Evolutionary conservation across 129 eudicot genomes (phyloP).

Genomic region (Oenanthe sinensis): DNA sequence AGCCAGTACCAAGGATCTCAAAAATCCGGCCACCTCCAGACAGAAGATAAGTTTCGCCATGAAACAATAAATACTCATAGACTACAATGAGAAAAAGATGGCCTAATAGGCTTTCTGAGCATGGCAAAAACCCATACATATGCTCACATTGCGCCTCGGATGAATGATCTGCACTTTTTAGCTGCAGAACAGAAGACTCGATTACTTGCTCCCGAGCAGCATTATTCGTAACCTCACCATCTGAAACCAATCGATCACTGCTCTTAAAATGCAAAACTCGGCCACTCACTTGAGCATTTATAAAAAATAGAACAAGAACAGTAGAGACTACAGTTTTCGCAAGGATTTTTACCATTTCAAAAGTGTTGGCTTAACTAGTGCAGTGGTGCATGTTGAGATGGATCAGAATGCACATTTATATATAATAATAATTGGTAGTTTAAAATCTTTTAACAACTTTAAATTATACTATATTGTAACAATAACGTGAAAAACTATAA

Average conservation of each 20-base stretch:
- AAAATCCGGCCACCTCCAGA: constrained; percentile 60
- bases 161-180: constrained; percentile 19
- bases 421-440: too few species aligned
- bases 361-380: neutral
- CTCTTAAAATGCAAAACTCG: neutral
- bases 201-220: neutral
- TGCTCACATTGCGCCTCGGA: constrained; percentile 42
- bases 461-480: too few species aligned
- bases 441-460: too few species aligned
- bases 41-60: constrained; percentile 52
- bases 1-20: constrained; percentile 77
- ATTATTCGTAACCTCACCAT: neutral
- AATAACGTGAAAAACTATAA: neutral
- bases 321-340: neutral
- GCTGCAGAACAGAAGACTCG: constrained; percentile 13
- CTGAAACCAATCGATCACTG: neutral
- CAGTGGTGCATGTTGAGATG: neutral
- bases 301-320: neutral
- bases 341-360: neutral
- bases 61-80: constrained; percentile 55
- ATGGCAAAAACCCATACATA: constrained; percentile 78
- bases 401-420: neutral
- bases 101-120: constrained; percentile 51
- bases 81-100: constrained; percentile 57
- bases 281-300: neutral